Evolutionary conservation across 2,329 filamentous ascomycete species (phyloP), one percentile per base, ranked within the genome.

Genomic region (Claviceps pazoutovae): DNA sequence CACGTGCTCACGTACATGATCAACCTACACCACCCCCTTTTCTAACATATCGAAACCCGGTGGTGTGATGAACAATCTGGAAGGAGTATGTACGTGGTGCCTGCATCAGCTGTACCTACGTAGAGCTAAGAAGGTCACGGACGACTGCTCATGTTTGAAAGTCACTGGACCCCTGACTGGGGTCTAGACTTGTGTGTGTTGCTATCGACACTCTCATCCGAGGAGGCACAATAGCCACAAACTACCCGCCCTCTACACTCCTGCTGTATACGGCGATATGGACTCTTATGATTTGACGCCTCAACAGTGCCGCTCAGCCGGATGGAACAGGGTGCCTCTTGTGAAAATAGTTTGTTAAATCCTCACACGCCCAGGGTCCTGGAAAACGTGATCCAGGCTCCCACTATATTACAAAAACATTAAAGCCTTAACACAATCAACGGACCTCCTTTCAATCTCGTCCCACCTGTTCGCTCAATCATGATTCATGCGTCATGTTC

Each of bases 401-500:
- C 30, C 30, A 34, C 30, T 34, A 34, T 34, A 34, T 34, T 34
- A 34, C 30, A 11, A 34, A 11, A 4, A 34, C 11, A 11, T 34
- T 4, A 11, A 34, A 9, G 9, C 4, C 30, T 11, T 34, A 4
- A 34, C 9, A 34, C 23, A 4, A 34, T 34, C 30, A 34, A 11
- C 30, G 30, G 30, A 34, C 3, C 9, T 11, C 9, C 9, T 34
- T 34, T 34, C 30, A 34, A 34, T 61, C 61, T 60, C 56, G 62
- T 62, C 56, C 53, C 51, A 49, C 50, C 59, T 44, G 39, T 17
- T 59, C 13, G 59, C 69, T 75, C 75, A 79, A 78, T 79, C 74
- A 78, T 73, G 68, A 69, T 59, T 71, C 73, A 66, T 75, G 67
- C 68, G 62, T 69, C 68, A 65, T 74, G 66, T 11, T 11, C 30